Conservation (phyloP, 768 basidiomycete genomes). For the Pleurotus tuoliensis region DNA sequence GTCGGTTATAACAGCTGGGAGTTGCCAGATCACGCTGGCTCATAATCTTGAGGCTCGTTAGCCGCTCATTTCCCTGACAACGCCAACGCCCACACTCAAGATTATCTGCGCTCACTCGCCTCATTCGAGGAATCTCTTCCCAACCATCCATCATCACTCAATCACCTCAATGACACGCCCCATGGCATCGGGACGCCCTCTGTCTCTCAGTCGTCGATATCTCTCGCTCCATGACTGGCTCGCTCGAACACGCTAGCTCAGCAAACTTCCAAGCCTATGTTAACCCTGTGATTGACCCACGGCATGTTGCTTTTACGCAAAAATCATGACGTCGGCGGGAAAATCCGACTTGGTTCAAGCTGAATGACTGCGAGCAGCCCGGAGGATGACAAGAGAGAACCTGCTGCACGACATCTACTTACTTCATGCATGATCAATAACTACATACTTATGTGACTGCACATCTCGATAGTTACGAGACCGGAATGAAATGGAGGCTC, state of each 20-base stretch:
- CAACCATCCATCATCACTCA: slow-evolving; percentile 5
- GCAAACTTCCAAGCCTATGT: background rate
- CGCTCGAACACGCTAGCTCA: background rate
- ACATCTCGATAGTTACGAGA: too few relatives aligned
- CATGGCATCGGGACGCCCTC: background rate
- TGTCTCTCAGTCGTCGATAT: background rate
- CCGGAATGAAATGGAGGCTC: too few relatives aligned
- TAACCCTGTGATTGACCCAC: slow-evolving; percentile 5
- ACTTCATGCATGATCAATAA: too few relatives aligned
- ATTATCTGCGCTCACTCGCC: background rate
- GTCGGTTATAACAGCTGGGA: background rate
- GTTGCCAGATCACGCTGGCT: background rate
- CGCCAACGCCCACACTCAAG: background rate
- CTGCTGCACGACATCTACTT: too few relatives aligned
- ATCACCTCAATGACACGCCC: background rate
- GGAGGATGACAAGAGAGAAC: background rate
- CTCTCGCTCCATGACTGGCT: background rate
- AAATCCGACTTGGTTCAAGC: slow-evolving; percentile 1
- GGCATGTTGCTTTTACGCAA: slow-evolving; percentile 2
- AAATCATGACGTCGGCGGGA: slow-evolving; percentile 6
- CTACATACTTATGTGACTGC: too few relatives aligned
- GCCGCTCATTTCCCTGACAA: background rate
- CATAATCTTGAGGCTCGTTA: too few relatives aligned
- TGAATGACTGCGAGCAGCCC: background rate
- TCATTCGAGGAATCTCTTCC: background rate